Base-by-base conservation (phyloP, 164 flowering plant species). In the Piper betle region DNA sequence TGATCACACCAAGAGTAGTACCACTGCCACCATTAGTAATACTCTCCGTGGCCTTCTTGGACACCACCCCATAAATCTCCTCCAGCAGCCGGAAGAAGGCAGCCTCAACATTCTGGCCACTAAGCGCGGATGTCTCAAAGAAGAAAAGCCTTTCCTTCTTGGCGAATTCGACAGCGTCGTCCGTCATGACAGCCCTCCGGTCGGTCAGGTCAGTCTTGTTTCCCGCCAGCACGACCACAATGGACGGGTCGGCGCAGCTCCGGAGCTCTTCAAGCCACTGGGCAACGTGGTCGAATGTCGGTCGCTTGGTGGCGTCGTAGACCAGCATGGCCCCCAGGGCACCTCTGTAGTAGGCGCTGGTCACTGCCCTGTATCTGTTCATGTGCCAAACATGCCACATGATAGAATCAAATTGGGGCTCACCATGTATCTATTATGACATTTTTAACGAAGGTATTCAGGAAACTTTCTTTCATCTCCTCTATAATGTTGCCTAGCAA, bases 271-370 rank as follows among this genome's bases (percentile, higher is more conserved):
- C 80, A 1, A 85, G 78, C 91, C 88, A 85, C 61, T 82, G 71
- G 0, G 82, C 84, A 25, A 83, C 82, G 46, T 85, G 82, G 66
- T 85, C 88, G 39, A 85, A 85, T 5, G 73, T 71, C 39, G 69
- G 80, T 46, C 91, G 50, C 59, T 82, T 83, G 39, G 91, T 85
- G 43, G 80, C 74, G 71, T 85, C 91, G 68, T 83, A 85, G 6
- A 85, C 91, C 52, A 85, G 56, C 82, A 85, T 76, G 0, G 91
- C 88, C 42, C 91, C 91, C 7, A 83, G 59, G n/a, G 91, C 87
- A 0, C 91, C 91, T 61, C 91, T 78, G 68, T 83, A 85, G 73
- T 85, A 85, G 4, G 91, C 87, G 65, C 91, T 85, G 5, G 91
- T 85, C 9, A 85, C 88, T 25, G 88, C 91, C 59, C 91, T 60